These are phyloP conservation scores for Halteria grandinella DNA, from an alignment of 73 alveolate species.

Conservation along the genomic window DNA sequence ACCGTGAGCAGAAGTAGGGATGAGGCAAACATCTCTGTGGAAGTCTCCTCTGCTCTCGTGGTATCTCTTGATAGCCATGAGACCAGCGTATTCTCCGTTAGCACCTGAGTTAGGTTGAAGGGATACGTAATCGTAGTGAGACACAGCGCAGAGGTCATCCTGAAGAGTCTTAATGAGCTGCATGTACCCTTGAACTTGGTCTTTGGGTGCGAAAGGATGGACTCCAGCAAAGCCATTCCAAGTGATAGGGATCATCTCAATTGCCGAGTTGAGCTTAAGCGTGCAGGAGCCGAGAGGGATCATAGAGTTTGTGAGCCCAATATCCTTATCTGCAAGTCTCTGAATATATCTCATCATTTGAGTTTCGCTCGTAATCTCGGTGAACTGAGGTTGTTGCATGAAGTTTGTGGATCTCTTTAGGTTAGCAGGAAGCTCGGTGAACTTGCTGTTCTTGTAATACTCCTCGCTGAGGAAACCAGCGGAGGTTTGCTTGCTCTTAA, in stretches of 20 bases:
- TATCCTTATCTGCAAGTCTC: constrained; percentile 79
- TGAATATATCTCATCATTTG: constrained; percentile 92
- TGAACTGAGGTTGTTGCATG: constrained; percentile 80
- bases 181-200: constrained; percentile 85
- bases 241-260: constrained; percentile 88
- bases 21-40: constrained; percentile 87
- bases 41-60: constrained; percentile 79
- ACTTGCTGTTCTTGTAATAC: not conserved
- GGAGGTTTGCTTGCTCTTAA: constrained; percentile 12
- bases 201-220: constrained; percentile 92
- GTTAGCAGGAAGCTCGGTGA: constrained; percentile 11
- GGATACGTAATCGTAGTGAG: constrained; percentile 89
- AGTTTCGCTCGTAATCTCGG: constrained; percentile 80
- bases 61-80: constrained; percentile 84
- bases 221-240: constrained; percentile 83
- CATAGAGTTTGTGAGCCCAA: constrained; percentile 80
- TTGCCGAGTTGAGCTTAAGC: constrained; percentile 93
- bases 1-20: constrained; percentile 96
- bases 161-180: constrained; percentile 75
- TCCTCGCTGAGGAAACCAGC: constrained; percentile 14
- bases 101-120: constrained; percentile 94
- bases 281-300: constrained; percentile 95
- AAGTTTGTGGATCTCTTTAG: constrained; percentile 48
- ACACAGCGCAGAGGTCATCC: constrained; percentile 63
- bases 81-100: constrained; percentile 94